Base-by-base conservation (phyloP, 116 monocot genomes). In the Zostera marina region DNA sequence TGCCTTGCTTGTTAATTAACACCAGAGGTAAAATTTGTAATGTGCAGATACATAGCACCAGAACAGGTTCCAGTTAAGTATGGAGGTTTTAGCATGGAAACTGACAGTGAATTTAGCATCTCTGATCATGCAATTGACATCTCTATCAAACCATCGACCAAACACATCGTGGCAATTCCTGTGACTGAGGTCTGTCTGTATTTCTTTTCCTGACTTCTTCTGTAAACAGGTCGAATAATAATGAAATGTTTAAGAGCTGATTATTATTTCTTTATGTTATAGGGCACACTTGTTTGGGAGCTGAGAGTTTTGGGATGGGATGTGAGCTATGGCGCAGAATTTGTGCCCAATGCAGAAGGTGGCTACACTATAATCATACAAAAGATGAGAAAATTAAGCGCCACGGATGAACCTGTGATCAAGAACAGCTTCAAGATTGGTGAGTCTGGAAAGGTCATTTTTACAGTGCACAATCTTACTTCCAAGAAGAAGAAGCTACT, bases 61-160 rank as follows among this genome's bases (percentile, higher is more conserved):
- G 87, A 87, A 63, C 87, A 87, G 65, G 74, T 81, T 19, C 87
- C 87, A 11, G 74, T 87, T 46, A 81, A 72, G 60, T 82, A 58
- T 49, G 87, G 87, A 60, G 87, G 87, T 32, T 47, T 87, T 48
- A 76, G 67, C 57, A 72, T 69, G 39, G 79, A 82, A 25, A 67
- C 72, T 12, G 67, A 81, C 48, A 10, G 79, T 9, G 79, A 87
- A 24, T 87, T 87, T 71, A 49, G 59, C 66, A 58, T 49, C 41
- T 64, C 81, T 11, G 73, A 87, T 66, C 60, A 53, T 22, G 76
- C 59, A 15, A 66, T 71, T 12, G 79, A 79, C 17, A 45, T 72
- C 62, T 64, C 56, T 53, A 66, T 87, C 44, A 79, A 72, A 70
- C 87, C 87, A 0, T 48, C 73, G 0, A 49, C 63, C 44, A 81